Evolutionary conservation across 2,329 filamentous ascomycete species (phyloP).

Genomic region (Colletotrichum euphorbiae): DNA sequence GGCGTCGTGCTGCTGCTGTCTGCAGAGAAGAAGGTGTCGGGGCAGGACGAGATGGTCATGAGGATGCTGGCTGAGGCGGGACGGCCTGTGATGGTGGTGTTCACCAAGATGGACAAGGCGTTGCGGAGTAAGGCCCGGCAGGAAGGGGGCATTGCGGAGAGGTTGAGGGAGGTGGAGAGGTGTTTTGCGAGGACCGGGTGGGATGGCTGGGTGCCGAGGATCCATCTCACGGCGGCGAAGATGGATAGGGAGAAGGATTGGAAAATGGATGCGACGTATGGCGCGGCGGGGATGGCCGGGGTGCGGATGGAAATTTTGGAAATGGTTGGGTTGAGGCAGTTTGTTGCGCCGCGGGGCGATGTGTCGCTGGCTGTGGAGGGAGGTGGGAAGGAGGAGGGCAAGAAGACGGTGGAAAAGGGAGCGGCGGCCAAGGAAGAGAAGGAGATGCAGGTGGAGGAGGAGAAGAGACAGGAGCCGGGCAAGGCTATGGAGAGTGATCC

Average conservation of each 20-base stretch:
- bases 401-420: no score
- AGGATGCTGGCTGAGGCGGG: constrained; percentile 58
- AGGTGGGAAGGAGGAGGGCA: not conserved
- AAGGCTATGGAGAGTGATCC: constrained; percentile 36
- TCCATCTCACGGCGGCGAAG: constrained; percentile 53
- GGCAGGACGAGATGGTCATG: constrained; percentile 61
- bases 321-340: constrained; percentile 51
- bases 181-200: constrained; percentile 24
- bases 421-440: constrained; percentile 1
- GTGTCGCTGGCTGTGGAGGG: not conserved
- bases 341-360: not conserved
- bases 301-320: constrained; percentile 54
- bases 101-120: constrained; percentile 69
- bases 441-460: not conserved
- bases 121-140: constrained; percentile 41
- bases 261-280: constrained; percentile 39
- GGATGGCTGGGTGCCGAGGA: constrained; percentile 45
- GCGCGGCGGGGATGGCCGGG: constrained; percentile 54
- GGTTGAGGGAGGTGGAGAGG: constrained; percentile 34
- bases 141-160: constrained; percentile 42
- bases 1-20: constrained; percentile 67
- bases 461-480: constrained; percentile 21
- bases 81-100: constrained; percentile 60
- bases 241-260: constrained; percentile 49
- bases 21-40: constrained; percentile 62